Percentiles rank a stretch among this genome's conserved stretches.
Conservation (phyloP, 495 filamentous ascomycete genomes). For the Cercophora scortea region DNA sequence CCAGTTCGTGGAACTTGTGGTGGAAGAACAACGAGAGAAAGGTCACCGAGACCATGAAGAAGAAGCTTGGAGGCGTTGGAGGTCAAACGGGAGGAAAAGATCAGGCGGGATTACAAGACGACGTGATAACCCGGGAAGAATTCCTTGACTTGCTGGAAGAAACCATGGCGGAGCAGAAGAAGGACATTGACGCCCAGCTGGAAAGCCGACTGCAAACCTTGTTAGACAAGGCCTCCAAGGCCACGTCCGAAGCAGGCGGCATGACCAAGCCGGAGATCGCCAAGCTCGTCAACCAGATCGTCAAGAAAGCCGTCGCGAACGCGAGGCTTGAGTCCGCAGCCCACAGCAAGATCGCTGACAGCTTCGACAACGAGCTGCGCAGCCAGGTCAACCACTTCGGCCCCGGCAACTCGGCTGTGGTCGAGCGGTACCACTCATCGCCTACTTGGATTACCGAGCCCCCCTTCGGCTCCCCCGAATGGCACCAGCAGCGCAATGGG, state of each 20-base stretch:
- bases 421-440: constrained; percentile 23
- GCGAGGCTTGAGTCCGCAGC: constrained; percentile 28
- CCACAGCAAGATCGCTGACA: constrained; percentile 15
- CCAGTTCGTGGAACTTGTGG: constrained; percentile 27
- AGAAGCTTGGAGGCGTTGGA: constrained; percentile 8
- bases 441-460: constrained; percentile 12
- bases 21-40: constrained; percentile 24
- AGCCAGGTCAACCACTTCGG: constrained; percentile 35
- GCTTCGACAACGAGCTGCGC: constrained; percentile 20
- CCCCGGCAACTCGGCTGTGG: constrained; percentile 25
- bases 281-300: constrained; percentile 23
- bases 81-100: not conserved
- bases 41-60: constrained; percentile 5
- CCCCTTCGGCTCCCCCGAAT: constrained; percentile 12
- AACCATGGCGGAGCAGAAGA: constrained; percentile 2
- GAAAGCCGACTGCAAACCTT: constrained; percentile 6
- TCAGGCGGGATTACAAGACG: not conserved
- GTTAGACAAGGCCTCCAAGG: constrained; percentile 6
- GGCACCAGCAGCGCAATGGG: constrained; percentile 12
- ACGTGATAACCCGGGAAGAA: not conserved
- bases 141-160: not conserved
- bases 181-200: constrained; percentile 14
- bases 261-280: constrained; percentile 25
- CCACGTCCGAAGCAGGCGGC: not conserved
- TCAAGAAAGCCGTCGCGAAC: constrained; percentile 27